Evolutionary conservation across 768 basidiomycete species (phyloP).

Genomic region (Calocybe indica): DNA sequence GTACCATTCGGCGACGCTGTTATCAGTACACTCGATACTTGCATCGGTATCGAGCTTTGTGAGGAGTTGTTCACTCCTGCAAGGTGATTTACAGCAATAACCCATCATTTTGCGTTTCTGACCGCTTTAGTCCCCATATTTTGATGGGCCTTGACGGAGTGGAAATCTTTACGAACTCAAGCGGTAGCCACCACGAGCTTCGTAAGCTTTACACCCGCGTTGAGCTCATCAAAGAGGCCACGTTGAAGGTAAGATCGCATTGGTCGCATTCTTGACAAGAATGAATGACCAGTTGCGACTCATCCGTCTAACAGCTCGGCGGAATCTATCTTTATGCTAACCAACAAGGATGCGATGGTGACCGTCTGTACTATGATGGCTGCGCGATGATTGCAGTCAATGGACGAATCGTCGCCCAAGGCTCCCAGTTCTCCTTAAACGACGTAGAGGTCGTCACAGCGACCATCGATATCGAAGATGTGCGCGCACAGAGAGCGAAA

Average conservation of each 20-base stretch:
- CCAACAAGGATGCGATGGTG: constrained; percentile 98
- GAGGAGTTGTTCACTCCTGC: constrained; percentile 97
- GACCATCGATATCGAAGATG: constrained; percentile 95
- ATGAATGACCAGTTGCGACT: constrained; percentile 1
- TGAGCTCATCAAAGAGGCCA: constrained; percentile 96
- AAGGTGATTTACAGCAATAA: constrained; percentile 53
- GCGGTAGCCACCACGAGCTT: constrained; percentile 96
- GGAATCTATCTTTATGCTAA: constrained; percentile 98
- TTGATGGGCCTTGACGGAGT: constrained; percentile 98
- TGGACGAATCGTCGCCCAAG: constrained; percentile 88
- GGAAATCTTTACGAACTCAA: constrained; percentile 98
- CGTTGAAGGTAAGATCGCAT: constrained; percentile 62
- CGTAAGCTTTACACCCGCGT: constrained; percentile 91
- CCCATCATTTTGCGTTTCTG: background rate
- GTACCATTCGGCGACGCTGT: constrained; percentile 97
- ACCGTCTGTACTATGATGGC: constrained; percentile 96
- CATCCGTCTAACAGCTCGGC: constrained; percentile 56
- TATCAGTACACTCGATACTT: constrained; percentile 89
- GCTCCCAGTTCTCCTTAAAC: constrained; percentile 90
- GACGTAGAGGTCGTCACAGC: constrained; percentile 97
- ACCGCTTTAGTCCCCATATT: constrained; percentile 76
- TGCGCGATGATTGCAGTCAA: constrained; percentile 96
- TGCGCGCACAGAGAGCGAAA: constrained; percentile 80
- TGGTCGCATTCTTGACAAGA: background rate
- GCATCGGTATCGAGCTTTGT: constrained; percentile 94